These are phyloP conservation scores for Colletotrichum sp. DNA, from an alignment of 2,329 filamentous ascomycete genomes.

Conservation along the genomic window DNA sequence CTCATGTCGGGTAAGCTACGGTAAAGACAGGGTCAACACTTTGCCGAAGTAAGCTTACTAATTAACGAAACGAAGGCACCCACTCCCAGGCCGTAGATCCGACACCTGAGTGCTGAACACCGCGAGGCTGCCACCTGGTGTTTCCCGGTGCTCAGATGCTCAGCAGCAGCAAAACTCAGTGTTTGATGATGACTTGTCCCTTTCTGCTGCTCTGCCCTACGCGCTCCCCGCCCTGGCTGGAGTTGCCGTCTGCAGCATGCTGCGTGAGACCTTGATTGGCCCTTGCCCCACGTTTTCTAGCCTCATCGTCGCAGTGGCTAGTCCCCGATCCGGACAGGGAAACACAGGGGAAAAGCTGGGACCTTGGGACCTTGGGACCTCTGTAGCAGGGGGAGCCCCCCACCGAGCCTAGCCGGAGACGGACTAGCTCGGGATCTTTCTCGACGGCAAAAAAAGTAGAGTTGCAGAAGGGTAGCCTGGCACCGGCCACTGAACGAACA, in stretches of 20 bases:
- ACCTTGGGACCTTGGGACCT: constrained; percentile 3
- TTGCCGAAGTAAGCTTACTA: not conserved
- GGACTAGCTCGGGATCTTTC: constrained; percentile 3
- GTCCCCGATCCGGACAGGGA: constrained; percentile 8
- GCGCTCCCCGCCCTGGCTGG: not conserved
- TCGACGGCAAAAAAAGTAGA: constrained; percentile 20
- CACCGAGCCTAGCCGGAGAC: constrained; percentile 6
- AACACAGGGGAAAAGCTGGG: constrained; percentile 4
- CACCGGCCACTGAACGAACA: constrained; percentile 23
- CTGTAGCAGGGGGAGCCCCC: constrained; percentile 1
- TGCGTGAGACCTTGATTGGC: constrained; percentile 1
- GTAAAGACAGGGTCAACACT: not conserved
- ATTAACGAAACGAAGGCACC: not conserved
- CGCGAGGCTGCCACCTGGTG: not conserved
- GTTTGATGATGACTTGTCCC: not conserved
- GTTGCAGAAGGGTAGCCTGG: constrained; percentile 19
- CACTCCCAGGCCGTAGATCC: not conserved
- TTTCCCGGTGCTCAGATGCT: not conserved
- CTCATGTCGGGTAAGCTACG: not conserved
- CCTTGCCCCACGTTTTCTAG: constrained; percentile 16
- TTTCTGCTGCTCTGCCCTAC: constrained; percentile 7
- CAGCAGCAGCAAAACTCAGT: not conserved
- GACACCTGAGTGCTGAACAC: not conserved
- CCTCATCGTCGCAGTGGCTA: constrained; percentile 8
- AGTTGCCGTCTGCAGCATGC: not conserved